phyloP scores from a whole-genome alignment of 1,284 basidiomycete species.

The Ganoderma leucocontextum region DNA sequence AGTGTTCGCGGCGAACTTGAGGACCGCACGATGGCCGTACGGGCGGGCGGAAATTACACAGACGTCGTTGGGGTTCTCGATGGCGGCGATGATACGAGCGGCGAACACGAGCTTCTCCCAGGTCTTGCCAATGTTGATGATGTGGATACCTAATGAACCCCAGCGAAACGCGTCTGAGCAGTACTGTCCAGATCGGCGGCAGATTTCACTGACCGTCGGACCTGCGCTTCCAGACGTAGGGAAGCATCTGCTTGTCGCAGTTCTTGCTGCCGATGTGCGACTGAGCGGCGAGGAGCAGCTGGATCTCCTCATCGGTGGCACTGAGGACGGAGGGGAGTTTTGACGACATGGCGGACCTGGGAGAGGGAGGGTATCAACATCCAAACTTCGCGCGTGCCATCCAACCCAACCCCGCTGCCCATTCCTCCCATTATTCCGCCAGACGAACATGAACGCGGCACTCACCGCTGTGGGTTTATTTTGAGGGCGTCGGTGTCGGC shows the following conservation, averaged over 20 bases:
- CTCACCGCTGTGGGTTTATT: conserved; percentile 46
- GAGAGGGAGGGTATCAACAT: conserved; percentile 41
- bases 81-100: conserved; percentile 91
- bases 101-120: conserved; percentile 99
- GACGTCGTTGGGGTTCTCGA: conserved; percentile 98
- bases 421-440: conserved; percentile 42
- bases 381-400: conserved; percentile 40
- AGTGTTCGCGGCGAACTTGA: conserved; percentile 98
- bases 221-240: conserved; percentile 98
- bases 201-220: conserved; percentile 77
- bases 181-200: conserved; percentile 20
- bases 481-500: conserved; percentile 44
- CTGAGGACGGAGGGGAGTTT: conserved; percentile 94
- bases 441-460: conserved; percentile 31
- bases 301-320: conserved; percentile 97
- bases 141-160: conserved; percentile 80
- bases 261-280: conserved; percentile 98
- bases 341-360: conserved; percentile 66
- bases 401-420: conserved; percentile 39
- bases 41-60: conserved; percentile 98
- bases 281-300: conserved; percentile 94
- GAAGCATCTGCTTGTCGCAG: conserved; percentile 98
- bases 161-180: conserved; percentile 24
- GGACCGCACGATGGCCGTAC: conserved; percentile 98
- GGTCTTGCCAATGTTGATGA: conserved; percentile 99